These are phyloP conservation scores for Thermothelomyces thermophilus DNA, from an alignment of 2,329 filamentous ascomycete species.

Conservation along the genomic window DNA sequence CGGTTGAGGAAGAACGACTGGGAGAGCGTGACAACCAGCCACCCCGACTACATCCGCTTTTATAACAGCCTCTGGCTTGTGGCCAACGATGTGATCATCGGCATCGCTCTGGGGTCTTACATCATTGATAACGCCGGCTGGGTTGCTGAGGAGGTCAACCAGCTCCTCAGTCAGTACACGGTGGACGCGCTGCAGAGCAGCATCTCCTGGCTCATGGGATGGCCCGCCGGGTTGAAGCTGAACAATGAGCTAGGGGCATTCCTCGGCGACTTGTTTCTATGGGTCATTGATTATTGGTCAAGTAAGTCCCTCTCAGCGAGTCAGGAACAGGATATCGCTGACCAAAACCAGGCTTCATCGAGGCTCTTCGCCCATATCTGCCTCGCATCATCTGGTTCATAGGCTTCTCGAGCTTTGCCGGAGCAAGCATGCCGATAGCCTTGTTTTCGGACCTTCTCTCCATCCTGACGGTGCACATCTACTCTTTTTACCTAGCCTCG, in stretches of 20 bases:
- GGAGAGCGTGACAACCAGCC: constrained; percentile 90
- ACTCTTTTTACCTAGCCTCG: constrained; percentile 95
- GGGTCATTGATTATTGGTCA: constrained; percentile 98
- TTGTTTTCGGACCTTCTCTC: constrained; percentile 92
- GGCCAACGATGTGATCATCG: constrained; percentile 97
- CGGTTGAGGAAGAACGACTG: constrained; percentile 86
- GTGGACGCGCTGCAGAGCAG: constrained; percentile 81
- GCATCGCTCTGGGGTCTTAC: constrained; percentile 91
- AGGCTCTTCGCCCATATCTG: constrained; percentile 69
- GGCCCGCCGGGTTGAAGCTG: constrained; percentile 89
- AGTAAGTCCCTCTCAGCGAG: constrained; percentile 44
- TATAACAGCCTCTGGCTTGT: constrained; percentile 99
- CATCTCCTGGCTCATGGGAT: constrained; percentile 93
- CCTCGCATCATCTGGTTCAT: constrained; percentile 86
- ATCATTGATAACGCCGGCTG: constrained; percentile 90
- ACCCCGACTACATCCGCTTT: constrained; percentile 97
- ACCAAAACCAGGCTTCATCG: constrained; percentile 58
- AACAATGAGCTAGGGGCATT: constrained; percentile 93
- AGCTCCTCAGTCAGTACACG: constrained; percentile 71
- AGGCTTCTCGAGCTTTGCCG: constrained; percentile 89
- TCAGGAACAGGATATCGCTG: constrained; percentile 22
- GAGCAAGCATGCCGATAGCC: constrained; percentile 93
- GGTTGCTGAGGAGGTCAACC: constrained; percentile 74
- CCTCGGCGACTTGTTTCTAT: constrained; percentile 88
- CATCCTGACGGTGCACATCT: constrained; percentile 88